A percentile compares a stretch with the other conserved stretches of the same genome.
phyloP scores from a whole-genome alignment of 441 rosid genomes.

The Adansonia rubrostipa region DNA sequence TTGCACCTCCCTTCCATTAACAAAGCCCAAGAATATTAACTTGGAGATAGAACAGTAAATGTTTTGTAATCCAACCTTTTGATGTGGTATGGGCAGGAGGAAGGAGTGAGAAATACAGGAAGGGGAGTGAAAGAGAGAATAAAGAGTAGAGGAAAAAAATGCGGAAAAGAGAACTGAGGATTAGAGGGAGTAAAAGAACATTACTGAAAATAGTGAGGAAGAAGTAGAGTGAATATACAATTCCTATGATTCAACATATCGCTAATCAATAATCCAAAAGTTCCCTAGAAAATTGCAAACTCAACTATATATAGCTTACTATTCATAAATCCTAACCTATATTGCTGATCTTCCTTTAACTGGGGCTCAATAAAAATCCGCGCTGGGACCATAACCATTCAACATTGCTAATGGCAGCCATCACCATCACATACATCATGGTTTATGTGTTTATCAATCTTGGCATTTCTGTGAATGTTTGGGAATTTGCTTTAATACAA shows the following conservation, averaged over 20 bases:
- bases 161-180: background rate
- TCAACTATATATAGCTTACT: slow-evolving; percentile 7
- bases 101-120: background rate
- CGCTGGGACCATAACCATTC: background rate
- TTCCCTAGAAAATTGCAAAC: slow-evolving; percentile 5
- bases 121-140: background rate
- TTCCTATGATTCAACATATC: background rate
- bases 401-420: background rate
- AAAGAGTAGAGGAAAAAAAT: background rate
- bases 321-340: slow-evolving; percentile 19
- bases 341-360: slow-evolving; percentile 1
- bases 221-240: slow-evolving; percentile 5
- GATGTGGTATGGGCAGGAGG: background rate
- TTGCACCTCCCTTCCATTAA: slow-evolving; percentile 14
- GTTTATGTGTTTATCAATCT: slow-evolving; percentile 20
- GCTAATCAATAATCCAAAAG: background rate
- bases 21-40: background rate
- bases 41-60: background rate
- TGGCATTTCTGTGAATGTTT: slow-evolving; percentile 30
- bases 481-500: slow-evolving; percentile 28
- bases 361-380: background rate
- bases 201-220: slow-evolving; percentile 10
- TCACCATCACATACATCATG: background rate
- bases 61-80: background rate
- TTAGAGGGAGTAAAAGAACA: background rate